Evolutionary conservation across 345 rosid species (phyloP).

Genomic region (Euphorbia lathyris): DNA sequence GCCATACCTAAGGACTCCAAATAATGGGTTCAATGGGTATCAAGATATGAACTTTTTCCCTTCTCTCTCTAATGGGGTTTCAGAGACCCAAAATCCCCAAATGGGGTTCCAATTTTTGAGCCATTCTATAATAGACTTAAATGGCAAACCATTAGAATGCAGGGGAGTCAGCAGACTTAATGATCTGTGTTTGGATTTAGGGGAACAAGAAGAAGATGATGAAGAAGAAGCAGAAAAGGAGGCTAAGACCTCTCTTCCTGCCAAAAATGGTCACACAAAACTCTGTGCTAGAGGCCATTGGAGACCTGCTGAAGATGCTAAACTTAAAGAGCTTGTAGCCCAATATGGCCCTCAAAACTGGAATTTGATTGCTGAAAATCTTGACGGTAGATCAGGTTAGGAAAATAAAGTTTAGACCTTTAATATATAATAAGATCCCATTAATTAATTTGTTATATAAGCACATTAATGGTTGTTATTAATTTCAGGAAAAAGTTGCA

Average conservation of each 20-base stretch:
- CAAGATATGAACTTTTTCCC: constrained; percentile 30
- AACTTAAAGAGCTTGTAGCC: constrained; percentile 75
- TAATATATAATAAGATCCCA: too few species aligned
- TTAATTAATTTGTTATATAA: too few species aligned
- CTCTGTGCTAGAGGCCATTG: constrained; percentile 82
- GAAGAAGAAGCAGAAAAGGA: neutral
- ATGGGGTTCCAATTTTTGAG: constrained; percentile 32
- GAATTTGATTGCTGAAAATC: constrained; percentile 85
- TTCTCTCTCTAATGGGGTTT: constrained; percentile 17
- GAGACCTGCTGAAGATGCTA: constrained; percentile 88
- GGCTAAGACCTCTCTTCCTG: constrained; percentile 9
- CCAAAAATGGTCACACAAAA: constrained; percentile 38
- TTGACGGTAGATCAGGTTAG: constrained; percentile 85
- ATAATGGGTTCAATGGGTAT: constrained; percentile 16
- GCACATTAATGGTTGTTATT: neutral
- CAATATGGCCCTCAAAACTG: constrained; percentile 90
- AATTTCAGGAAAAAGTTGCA: constrained; percentile 82
- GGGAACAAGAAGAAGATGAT: constrained; percentile 17
- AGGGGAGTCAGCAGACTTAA: too few species aligned
- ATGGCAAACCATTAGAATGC: too few species aligned
- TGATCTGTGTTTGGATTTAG: constrained; percentile 24
- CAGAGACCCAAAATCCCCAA: constrained; percentile 20
- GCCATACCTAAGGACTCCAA: constrained; percentile 15
- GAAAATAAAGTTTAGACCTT: neutral
- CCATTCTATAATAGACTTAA: constrained; percentile 26